phyloP scores from a whole-genome alignment of 2,329 filamentous ascomycete species.

The Colletotrichum theobromicola region DNA sequence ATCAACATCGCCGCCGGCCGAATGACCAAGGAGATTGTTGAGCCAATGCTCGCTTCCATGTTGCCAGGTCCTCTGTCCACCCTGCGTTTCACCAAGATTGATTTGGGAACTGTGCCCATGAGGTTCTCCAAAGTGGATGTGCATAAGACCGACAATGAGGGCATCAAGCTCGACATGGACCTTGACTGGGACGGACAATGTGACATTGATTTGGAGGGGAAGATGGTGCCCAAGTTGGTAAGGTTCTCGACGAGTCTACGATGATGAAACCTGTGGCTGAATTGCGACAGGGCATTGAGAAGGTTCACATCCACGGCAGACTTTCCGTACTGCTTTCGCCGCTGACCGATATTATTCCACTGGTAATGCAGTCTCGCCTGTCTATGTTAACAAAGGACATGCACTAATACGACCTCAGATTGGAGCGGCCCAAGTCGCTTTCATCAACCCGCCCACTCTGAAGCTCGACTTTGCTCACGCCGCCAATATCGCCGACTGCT shows the following conservation, averaged over 20 bases:
- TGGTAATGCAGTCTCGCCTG: slow-evolving; percentile 35
- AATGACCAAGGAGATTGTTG: slow-evolving; percentile 51
- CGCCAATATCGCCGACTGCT: slow-evolving; percentile 47
- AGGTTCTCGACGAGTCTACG: neutral
- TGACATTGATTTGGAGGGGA: slow-evolving; percentile 51
- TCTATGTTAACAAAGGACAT: neutral
- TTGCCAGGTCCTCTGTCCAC: slow-evolving; percentile 47
- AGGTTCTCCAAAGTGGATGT: slow-evolving; percentile 46
- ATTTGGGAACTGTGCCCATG: slow-evolving; percentile 47
- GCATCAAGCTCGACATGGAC: slow-evolving; percentile 55
- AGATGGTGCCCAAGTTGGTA: slow-evolving; percentile 46
- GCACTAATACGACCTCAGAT: slow-evolving; percentile 35
- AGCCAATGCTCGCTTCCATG: slow-evolving; percentile 51
- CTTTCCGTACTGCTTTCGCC: slow-evolving; percentile 49
- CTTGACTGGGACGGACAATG: slow-evolving; percentile 49
- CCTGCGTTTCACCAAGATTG: slow-evolving; percentile 49
- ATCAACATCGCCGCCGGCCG: slow-evolving; percentile 47
- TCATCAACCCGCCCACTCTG: slow-evolving; percentile 52
- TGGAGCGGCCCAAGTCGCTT: slow-evolving; percentile 51
- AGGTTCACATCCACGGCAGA: slow-evolving; percentile 47
- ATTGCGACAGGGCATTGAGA: slow-evolving; percentile 44
- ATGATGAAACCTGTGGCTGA: neutral
- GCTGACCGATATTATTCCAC: slow-evolving; percentile 48
- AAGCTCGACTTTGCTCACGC: slow-evolving; percentile 53
- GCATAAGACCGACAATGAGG: slow-evolving; percentile 45